Percentiles rank a stretch among this genome's conserved stretches.
Conservation (phyloP, 257 asterid species). For the Solanum gracilifrons region DNA sequence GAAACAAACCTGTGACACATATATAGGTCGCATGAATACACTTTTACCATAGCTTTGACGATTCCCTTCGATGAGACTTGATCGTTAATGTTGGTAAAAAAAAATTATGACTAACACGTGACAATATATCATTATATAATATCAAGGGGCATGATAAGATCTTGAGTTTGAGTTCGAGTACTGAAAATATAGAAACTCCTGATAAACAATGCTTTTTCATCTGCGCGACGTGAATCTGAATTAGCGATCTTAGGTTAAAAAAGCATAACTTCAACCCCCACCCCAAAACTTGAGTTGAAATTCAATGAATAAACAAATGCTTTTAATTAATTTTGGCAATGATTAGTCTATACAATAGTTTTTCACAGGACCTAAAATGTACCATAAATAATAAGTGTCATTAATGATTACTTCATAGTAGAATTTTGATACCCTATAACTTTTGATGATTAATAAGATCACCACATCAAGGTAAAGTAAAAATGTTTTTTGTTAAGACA, state of each 20-base stretch:
- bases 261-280: background rate
- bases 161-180: background rate
- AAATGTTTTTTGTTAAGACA: background rate
- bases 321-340: background rate
- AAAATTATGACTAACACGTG: background rate
- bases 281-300: background rate
- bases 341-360: background rate
- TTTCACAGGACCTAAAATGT: background rate
- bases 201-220: accelerated
- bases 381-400: background rate
- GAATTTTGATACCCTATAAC: background rate
- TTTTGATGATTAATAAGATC: background rate
- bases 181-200: background rate
- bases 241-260: accelerated
- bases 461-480: background rate
- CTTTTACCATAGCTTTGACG: too few species aligned
- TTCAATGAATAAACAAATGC: background rate
- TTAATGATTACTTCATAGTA: background rate
- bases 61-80: background rate
- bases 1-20: background rate
- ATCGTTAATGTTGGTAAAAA: too few species aligned
- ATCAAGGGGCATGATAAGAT: background rate
- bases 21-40: background rate
- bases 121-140: background rate
- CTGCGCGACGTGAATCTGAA: accelerated